A percentile compares a stretch with the other conserved stretches of the same genome.
Conservation (phyloP, 2,329 filamentous ascomycete genomes). For the Verticillium tricorpus region DNA sequence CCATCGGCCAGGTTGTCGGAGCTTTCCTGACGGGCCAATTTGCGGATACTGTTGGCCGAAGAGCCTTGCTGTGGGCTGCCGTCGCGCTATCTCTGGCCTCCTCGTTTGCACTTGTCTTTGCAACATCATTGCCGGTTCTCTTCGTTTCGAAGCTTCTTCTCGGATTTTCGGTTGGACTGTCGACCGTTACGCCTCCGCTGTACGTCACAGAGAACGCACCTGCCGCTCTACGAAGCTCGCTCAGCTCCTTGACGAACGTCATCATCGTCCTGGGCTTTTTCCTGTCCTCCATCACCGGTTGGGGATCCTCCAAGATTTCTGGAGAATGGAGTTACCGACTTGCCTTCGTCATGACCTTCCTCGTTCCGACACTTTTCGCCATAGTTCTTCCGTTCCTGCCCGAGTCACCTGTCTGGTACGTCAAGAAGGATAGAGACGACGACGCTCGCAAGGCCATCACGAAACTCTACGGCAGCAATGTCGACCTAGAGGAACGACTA, state of each 20-base stretch:
- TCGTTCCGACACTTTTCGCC: slow-evolving; percentile 19
- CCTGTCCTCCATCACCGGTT: slow-evolving; percentile 21
- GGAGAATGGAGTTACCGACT: slow-evolving; percentile 21
- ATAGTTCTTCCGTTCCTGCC: slow-evolving; percentile 19
- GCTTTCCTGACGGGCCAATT: slow-evolving; percentile 21
- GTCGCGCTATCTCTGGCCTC: slow-evolving; percentile 17
- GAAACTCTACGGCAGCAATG: slow-evolving; percentile 16
- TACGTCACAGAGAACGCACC: slow-evolving; percentile 24
- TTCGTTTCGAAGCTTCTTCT: slow-evolving; percentile 23
- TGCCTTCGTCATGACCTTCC: slow-evolving; percentile 22
- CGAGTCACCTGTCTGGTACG: slow-evolving; percentile 22
- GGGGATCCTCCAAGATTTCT: slow-evolving; percentile 19
- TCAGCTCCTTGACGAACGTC: slow-evolving; percentile 22
- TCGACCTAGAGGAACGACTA: slow-evolving; percentile 18
- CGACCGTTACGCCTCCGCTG: slow-evolving; percentile 19
- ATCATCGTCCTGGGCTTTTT: slow-evolving; percentile 24
- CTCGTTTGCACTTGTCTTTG: slow-evolving; percentile 22
- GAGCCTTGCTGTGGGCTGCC: slow-evolving; percentile 18
- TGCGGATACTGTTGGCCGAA: slow-evolving; percentile 18
- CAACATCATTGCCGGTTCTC: slow-evolving; percentile 18
- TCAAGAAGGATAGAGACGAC: slow-evolving; percentile 21
- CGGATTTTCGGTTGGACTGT: slow-evolving; percentile 19
- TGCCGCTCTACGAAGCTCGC: slow-evolving; percentile 18
- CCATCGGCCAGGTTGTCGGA: slow-evolving; percentile 24
- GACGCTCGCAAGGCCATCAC: slow-evolving; percentile 21